Percentiles rank a stretch among this genome's conserved stretches.
These are phyloP conservation scores for Hevea brasiliensis DNA, from an alignment of 345 rosid species.

Conservation along the genomic window DNA sequence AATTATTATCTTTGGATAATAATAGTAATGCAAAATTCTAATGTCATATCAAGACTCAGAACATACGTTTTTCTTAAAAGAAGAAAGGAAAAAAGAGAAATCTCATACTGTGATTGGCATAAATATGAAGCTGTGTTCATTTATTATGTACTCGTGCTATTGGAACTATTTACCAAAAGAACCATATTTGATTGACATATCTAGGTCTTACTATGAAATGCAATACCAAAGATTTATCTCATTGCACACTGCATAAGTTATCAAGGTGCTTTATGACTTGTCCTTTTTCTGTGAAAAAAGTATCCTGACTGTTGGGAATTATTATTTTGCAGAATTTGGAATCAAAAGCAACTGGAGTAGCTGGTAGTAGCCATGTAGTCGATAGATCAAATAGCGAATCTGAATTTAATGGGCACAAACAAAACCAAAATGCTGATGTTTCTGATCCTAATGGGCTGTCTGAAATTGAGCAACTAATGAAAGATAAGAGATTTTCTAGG, in stretches of 20 bases:
- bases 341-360: slow-evolving; percentile 30
- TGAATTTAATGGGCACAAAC: slow-evolving; percentile 32
- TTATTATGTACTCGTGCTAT: background rate
- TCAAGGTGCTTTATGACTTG: background rate
- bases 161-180: background rate
- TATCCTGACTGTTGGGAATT: background rate
- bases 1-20: background rate
- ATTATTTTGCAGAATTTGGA: slow-evolving; percentile 27
- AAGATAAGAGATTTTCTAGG: slow-evolving; percentile 63
- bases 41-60: background rate
- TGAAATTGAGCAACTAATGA: slow-evolving; percentile 72
- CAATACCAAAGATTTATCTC: background rate
- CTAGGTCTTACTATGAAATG: background rate
- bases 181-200: background rate
- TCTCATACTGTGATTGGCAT: background rate
- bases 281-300: background rate
- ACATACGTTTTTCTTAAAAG: background rate
- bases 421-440: slow-evolving; percentile 21
- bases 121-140: background rate
- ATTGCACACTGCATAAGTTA: background rate
- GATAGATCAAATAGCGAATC: slow-evolving; percentile 26
- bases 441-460: slow-evolving; percentile 40
- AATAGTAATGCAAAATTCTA: background rate
- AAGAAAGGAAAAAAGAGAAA: background rate
- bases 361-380: slow-evolving; percentile 35